Evolutionary conservation across 306 rosid species (phyloP).

Genomic region (Boehmeria nivea): DNA sequence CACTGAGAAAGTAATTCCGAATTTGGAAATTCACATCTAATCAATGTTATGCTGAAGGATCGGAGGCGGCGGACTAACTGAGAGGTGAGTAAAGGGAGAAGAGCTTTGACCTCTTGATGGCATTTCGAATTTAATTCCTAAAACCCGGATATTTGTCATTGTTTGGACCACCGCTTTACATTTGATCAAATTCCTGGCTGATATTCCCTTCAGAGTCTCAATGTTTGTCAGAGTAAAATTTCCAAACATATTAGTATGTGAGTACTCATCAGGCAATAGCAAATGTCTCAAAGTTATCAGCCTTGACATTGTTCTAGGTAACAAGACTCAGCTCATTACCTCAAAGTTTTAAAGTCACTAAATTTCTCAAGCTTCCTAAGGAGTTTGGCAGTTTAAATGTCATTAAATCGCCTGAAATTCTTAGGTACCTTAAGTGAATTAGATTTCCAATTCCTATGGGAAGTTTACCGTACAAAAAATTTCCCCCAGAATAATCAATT

Average conservation of each 20-base stretch:
- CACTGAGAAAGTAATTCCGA: not conserved
- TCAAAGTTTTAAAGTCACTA: not conserved
- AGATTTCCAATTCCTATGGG: slow-evolving; percentile 1
- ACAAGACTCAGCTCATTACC: not conserved
- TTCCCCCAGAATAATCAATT: not conserved
- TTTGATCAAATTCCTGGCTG: not conserved
- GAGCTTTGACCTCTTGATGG: not conserved
- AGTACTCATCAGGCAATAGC: not conserved
- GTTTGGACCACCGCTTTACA: not conserved
- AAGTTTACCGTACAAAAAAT: not conserved
- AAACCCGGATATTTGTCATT: not conserved
- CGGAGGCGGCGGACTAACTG: not conserved
- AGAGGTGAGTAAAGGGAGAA: not conserved
- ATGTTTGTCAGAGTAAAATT: not conserved
- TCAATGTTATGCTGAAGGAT: not conserved
- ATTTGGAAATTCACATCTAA: not conserved
- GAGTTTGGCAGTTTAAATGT: not conserved
- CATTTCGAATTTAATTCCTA: not conserved
- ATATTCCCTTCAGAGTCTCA: not conserved
- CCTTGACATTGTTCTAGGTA: not conserved
- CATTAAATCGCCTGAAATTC: not conserved
- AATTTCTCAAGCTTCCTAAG: not conserved
- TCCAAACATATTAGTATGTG: not conserved
- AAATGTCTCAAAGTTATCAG: not conserved
- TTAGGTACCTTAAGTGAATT: slow-evolving; percentile 2